Evolutionary conservation across 352 stramenopile genomes (phyloP).

Genomic region (Thraustochytrium sp.): DNA sequence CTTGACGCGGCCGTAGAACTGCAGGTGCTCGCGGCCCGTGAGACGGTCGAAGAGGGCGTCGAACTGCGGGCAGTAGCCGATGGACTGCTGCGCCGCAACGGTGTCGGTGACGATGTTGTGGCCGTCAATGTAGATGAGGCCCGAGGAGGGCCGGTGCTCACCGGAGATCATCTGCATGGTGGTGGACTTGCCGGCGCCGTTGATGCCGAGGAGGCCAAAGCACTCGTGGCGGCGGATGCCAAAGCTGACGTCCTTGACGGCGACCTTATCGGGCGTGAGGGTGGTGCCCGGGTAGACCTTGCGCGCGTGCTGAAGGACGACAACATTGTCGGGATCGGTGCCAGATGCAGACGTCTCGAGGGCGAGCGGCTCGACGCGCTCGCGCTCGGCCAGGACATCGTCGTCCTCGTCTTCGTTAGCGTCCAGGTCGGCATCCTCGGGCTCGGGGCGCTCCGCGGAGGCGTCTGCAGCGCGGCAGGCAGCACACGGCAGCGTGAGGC

Average conservation of each 20-base stretch:
- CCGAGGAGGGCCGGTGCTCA: background rate
- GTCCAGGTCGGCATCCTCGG: conserved; percentile 1
- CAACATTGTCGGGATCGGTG: background rate
- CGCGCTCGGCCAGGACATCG: conserved; percentile 3
- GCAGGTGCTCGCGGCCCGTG: conserved; percentile 80
- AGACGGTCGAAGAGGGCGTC: conserved; percentile 85
- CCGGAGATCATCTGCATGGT: conserved; percentile 86
- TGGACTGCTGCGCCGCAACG: conserved; percentile 38
- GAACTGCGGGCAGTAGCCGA: conserved; percentile 85
- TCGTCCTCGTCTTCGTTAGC: conserved; percentile 22
- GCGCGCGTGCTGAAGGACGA: conserved; percentile 49
- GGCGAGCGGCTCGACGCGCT: background rate
- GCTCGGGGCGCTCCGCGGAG: too few relatives aligned
- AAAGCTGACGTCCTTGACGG: conserved; percentile 51
- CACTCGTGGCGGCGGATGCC: conserved; percentile 77
- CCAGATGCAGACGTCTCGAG: background rate
- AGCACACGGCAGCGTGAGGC: background rate
- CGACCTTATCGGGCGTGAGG: conserved; percentile 57
- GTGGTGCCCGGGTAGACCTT: conserved; percentile 59
- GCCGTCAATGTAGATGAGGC: background rate
- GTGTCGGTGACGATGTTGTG: background rate
- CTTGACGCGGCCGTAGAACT: conserved; percentile 78
- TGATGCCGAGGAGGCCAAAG: conserved; percentile 81
- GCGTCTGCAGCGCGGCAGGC: background rate
- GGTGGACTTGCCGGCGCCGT: conserved; percentile 88